phyloP scores from a whole-genome alignment of 441 rosid species.

The Pelargonium myrrhifolium region DNA sequence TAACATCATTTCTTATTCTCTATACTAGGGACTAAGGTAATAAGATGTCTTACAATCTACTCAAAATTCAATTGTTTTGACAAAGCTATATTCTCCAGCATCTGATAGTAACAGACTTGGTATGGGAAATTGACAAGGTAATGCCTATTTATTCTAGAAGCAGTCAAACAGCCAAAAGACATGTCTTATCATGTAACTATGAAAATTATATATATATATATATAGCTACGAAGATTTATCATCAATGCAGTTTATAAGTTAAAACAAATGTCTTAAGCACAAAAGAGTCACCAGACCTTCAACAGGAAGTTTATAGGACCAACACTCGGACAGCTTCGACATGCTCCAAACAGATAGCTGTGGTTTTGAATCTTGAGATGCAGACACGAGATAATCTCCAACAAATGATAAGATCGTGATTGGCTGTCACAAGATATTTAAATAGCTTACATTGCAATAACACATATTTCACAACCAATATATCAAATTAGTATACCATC shows the following conservation, averaged over 20 bases:
- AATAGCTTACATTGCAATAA: constrained; percentile 1
- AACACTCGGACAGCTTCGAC: constrained; percentile 54
- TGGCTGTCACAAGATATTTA: constrained; percentile 45
- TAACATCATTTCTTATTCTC: no score
- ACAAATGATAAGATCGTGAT: constrained; percentile 59
- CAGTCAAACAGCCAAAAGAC: no score
- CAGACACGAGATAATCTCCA: constrained; percentile 77
- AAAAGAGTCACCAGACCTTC: constrained; percentile 52
- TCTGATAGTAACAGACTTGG: no score
- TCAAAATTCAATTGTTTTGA: no score
- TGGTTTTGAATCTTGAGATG: constrained; percentile 53
- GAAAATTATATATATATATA: background rate
- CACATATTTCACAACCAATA: background rate
- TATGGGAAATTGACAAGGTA: no score
- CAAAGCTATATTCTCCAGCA: no score
- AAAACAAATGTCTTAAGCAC: background rate
- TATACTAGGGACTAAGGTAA: no score
- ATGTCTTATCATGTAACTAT: no score
- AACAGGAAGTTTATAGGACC: constrained; percentile 75
- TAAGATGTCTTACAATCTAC: no score
- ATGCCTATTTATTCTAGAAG: no score
- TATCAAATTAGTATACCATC: background rate
- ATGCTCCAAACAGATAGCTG: constrained; percentile 77
- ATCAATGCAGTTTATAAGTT: background rate
- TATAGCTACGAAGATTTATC: background rate